These are phyloP conservation scores for Leccinum pachyderme DNA, from an alignment of 1,284 basidiomycete species.

Conservation along the genomic window DNA sequence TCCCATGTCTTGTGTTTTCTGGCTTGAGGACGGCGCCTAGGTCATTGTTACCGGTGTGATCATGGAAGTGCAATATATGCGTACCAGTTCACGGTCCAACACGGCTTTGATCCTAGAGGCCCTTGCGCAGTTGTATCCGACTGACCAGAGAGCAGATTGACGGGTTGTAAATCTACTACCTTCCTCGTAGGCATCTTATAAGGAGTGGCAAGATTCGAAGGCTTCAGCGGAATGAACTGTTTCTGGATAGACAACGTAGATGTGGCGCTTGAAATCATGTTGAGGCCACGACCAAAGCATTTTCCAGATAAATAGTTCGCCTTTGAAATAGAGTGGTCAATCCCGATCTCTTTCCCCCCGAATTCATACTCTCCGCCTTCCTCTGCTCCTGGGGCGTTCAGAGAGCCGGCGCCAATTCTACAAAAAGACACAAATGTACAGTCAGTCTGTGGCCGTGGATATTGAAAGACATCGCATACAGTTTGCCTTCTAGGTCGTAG, in stretches of 20 bases:
- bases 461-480: conserved; percentile 38
- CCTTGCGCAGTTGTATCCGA: conserved; percentile 6
- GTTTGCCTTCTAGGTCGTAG: conserved; percentile 60
- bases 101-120: conserved; percentile 32
- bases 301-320: conserved; percentile 62
- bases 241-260: conserved; percentile 32
- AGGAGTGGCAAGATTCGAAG: conserved; percentile 32
- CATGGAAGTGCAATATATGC: conserved; percentile 7
- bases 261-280: conserved; percentile 20
- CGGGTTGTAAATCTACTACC: conserved; percentile 42
- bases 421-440: conserved; percentile 1
- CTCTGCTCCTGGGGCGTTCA: conserved; percentile 35
- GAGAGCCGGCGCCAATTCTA: conserved; percentile 44
- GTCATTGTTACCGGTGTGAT: conserved; percentile 7
- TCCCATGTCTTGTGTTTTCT: conserved; percentile 92
- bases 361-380: conserved; percentile 59
- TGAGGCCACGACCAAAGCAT: conserved; percentile 51
- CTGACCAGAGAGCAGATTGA: conserved; percentile 35
- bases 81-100: conserved; percentile 73
- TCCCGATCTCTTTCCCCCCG: conserved; percentile 67
- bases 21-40: conserved; percentile 72
- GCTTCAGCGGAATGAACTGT: conserved; percentile 46
- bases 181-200: conserved; percentile 30
- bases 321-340: conserved; percentile 57
- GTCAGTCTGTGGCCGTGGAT: conserved; percentile 5